phyloP scores from a whole-genome alignment of 192 early-diverging fungal species.

The Coemansia sp. region DNA sequence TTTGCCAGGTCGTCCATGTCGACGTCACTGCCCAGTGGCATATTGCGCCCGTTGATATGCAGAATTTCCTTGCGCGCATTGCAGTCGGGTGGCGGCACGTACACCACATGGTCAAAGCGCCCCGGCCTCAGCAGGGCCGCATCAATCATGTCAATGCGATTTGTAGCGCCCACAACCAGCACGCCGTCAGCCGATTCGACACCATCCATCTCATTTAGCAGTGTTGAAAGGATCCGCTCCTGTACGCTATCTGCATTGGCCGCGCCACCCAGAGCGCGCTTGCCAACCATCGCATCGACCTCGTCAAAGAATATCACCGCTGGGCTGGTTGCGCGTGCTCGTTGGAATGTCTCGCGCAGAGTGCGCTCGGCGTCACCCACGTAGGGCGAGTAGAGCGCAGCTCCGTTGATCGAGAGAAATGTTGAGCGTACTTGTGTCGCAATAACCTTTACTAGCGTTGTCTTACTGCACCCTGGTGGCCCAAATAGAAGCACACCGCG shows the following conservation, averaged over 20 bases:
- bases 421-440: constrained; percentile 75
- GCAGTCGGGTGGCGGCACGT: constrained; percentile 82
- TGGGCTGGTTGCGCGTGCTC: constrained; percentile 76
- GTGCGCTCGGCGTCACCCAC: constrained; percentile 39
- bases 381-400: constrained; percentile 29
- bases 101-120: constrained; percentile 91
- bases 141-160: constrained; percentile 95
- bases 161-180: constrained; percentile 99
- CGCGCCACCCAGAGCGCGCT: constrained; percentile 57
- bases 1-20: constrained; percentile 59
- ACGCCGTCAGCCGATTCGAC: constrained; percentile 90
- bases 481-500: constrained; percentile 93
- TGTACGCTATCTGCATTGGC: constrained; percentile 47
- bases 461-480: constrained; percentile 98
- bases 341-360: constrained; percentile 73
- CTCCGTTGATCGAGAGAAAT: constrained; percentile 63
- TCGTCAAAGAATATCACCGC: constrained; percentile 96
- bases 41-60: constrained; percentile 51
- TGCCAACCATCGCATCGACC: constrained; percentile 94
- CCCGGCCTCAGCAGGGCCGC: constrained; percentile 93
- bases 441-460: constrained; percentile 86
- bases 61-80: constrained; percentile 67
- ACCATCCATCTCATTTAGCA: constrained; percentile 82
- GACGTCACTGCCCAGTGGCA: constrained; percentile 58
- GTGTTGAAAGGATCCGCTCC: constrained; percentile 30